Evolutionary conservation across 2,329 filamentous ascomycete species (phyloP), one percentile per base, ranked within the genome.

Genomic region (Fusarium dlaminii): DNA sequence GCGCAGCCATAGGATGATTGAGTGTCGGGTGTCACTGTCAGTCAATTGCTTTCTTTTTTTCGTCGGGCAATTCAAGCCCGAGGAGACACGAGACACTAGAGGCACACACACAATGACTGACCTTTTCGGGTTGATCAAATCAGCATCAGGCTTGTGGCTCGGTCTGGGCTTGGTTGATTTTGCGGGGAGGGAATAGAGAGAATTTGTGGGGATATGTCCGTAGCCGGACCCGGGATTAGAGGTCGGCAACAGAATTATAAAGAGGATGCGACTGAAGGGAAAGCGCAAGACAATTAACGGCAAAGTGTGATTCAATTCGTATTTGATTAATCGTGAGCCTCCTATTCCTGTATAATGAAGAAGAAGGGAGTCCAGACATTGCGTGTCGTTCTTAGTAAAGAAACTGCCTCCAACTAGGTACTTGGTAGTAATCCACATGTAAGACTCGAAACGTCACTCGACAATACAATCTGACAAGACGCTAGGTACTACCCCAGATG

Each of bases 161-260:
- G 52, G 67, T n/a, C 61, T 65, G 52, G 51, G 45, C 57, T 52
- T 62, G 46, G 65, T 62, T 43, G 63, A 54, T 73, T 74, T 75
- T 74, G 72, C 72, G 72, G 72, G 68, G 72, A 63, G 65, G 51
- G 11, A 43, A 49, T 46, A 74, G 57, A 69, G n/a, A 30, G 22
- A 51, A 59, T 70, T 74, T 75, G 72, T 75, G 72, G 72, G 48
- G 72, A 37, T 52, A 39, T 36, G 18, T 73, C 60, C 45, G 72
- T 74, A 73, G 72, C 72, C 72, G 72, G 72, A 40, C 46, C 57
- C 72, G 72, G 72, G 68, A 74, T 62, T 63, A 48, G 72, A 75
- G 51, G 59, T 73, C 72, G 72, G 72, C 68, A 74, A 68, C 56
- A 58, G 34, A 32, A 37, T 32, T 55, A 18, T 49, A 20, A 20